A percentile compares a stretch with the other conserved stretches of the same genome.
Evolutionary conservation across 352 stramenopile species (phyloP).

Genomic region (Phytophthora palmivora): DNA sequence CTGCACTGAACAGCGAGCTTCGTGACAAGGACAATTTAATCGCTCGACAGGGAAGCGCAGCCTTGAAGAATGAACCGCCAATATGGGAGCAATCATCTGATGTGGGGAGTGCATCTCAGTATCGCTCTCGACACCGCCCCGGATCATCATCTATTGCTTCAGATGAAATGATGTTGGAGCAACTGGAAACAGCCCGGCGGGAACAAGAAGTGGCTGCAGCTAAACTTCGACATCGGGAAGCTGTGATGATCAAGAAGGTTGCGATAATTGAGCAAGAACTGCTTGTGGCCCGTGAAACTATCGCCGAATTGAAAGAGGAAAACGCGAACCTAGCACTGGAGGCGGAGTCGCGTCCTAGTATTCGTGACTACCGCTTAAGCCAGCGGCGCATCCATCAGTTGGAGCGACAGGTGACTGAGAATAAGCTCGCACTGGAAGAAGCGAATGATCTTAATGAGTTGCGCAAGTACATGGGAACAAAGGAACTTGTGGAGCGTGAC

Average conservation of each 20-base stretch:
- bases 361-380: conserved; percentile 78
- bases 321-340: conserved; percentile 83
- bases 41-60: conserved; percentile 37
- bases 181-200: conserved; percentile 72
- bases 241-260: conserved; percentile 83
- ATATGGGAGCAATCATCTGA: conserved; percentile 38
- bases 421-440: conserved; percentile 78
- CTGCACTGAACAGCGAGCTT: conserved; percentile 69
- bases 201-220: conserved; percentile 76
- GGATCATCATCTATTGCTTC: conserved; percentile 42
- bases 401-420: conserved; percentile 76
- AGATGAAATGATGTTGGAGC: conserved; percentile 77
- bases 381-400: conserved; percentile 81
- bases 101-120: conserved; percentile 10
- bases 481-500: conserved; percentile 80
- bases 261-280: conserved; percentile 79
- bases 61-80: conserved; percentile 30
- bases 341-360: conserved; percentile 79
- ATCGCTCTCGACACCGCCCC: conserved; percentile 1
- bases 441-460: conserved; percentile 81
- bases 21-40: conserved; percentile 84
- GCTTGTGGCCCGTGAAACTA: conserved; percentile 59
- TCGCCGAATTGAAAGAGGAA: conserved; percentile 80
- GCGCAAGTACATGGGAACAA: conserved; percentile 84
- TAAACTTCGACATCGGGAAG: conserved; percentile 69